These are phyloP conservation scores for Aspergillus sp. DNA, from an alignment of 2,329 filamentous ascomycete species.

Conservation along the genomic window DNA sequence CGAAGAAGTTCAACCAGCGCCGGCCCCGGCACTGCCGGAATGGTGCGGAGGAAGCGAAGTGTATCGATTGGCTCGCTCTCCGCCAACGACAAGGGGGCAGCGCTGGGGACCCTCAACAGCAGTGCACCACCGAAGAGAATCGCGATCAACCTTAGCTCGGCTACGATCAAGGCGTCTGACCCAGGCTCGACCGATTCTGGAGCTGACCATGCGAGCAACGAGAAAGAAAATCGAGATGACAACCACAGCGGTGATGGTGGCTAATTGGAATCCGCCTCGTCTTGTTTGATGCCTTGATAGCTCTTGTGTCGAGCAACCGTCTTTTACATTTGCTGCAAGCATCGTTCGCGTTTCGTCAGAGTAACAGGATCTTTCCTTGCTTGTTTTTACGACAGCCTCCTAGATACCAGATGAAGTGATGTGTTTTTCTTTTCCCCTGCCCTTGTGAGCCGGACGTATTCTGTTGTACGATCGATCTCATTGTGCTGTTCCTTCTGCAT, in stretches of 20 bases:
- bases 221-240: conserved; percentile 35
- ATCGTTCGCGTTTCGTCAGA: conserved; percentile 15
- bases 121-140: conserved; percentile 40
- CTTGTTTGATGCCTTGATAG: conserved; percentile 10
- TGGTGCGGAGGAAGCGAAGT: conserved; percentile 37
- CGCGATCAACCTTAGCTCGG: conserved; percentile 41
- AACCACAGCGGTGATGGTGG: conserved; percentile 25
- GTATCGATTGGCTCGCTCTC: conserved; percentile 31
- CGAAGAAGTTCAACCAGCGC: conserved; percentile 47
- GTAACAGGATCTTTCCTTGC: conserved; percentile 14
- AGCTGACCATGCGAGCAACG: conserved; percentile 24
- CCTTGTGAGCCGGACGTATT: conserved; percentile 6
- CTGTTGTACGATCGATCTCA: conserved; percentile 19
- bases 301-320: conserved; percentile 5
- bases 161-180: conserved; percentile 26
- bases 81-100: conserved; percentile 28
- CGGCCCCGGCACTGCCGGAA: conserved; percentile 35
- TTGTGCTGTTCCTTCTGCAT: conserved; percentile 8
- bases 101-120: conserved; percentile 15
- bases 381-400: conserved; percentile 23
- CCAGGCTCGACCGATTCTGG: conserved; percentile 18
- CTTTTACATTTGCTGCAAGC: conserved; percentile 13
- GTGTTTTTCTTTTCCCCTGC: conserved; percentile 2
- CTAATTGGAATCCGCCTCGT: conserved; percentile 14
- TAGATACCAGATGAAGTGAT: conserved; percentile 31